Evolutionary conservation across 352 stramenopile genomes (phyloP).

Genomic region (Plasmopara viticola): DNA sequence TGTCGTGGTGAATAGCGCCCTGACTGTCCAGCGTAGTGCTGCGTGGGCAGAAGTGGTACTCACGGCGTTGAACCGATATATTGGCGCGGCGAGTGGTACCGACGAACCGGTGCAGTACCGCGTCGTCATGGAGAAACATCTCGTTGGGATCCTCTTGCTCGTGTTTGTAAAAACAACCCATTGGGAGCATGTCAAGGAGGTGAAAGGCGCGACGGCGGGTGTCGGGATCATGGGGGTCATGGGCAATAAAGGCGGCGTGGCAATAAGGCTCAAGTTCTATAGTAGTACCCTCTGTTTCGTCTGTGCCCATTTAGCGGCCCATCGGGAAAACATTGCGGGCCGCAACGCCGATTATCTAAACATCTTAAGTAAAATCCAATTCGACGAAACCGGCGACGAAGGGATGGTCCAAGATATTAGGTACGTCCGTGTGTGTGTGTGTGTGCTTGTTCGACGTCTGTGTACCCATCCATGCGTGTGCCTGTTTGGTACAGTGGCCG

Average conservation of each 20-base stretch:
- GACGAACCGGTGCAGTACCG: slow-evolving; percentile 40
- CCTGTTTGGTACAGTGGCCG: slow-evolving; percentile 15
- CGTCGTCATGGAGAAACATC: slow-evolving; percentile 86
- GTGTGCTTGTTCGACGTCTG: background rate
- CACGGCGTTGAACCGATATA: slow-evolving; percentile 82
- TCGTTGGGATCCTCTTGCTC: slow-evolving; percentile 96
- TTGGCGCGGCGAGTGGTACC: slow-evolving; percentile 14
- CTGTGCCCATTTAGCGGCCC: slow-evolving; percentile 96
- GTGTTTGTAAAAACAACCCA: slow-evolving; percentile 91
- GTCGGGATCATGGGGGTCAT: slow-evolving; percentile 98
- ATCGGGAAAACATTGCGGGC: slow-evolving; percentile 95
- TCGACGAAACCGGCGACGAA: slow-evolving; percentile 49
- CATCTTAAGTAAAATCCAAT: slow-evolving; percentile 95
- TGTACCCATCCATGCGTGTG: slow-evolving; percentile 1
- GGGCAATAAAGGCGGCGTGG: slow-evolving; percentile 98
- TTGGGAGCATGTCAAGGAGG: slow-evolving; percentile 73
- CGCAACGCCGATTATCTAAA: slow-evolving; percentile 98
- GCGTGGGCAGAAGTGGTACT: slow-evolving; percentile 90
- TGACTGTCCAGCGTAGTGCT: slow-evolving; percentile 86
- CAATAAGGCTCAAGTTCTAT: slow-evolving; percentile 95
- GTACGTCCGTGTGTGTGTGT: slow-evolving; percentile 14
- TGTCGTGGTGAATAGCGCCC: slow-evolving; percentile 94
- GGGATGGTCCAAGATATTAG: slow-evolving; percentile 24
- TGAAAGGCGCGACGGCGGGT: slow-evolving; percentile 87
- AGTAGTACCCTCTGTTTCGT: slow-evolving; percentile 98